phyloP scores from a whole-genome alignment of 2,329 filamentous ascomycete species.

The Microdochium bolleyi region DNA sequence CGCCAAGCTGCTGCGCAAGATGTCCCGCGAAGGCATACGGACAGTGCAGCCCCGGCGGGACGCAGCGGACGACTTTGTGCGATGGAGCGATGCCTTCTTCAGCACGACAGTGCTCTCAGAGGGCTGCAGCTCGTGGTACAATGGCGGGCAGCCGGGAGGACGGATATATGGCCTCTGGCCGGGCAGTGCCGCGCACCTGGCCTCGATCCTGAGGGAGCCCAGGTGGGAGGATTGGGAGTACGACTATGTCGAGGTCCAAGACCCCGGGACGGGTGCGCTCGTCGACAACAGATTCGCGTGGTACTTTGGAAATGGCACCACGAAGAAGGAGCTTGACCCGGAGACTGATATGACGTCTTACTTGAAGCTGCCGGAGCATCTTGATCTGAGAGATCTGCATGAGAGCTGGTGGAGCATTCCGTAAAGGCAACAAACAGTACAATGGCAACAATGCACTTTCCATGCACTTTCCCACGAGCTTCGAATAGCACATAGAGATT shows the following conservation, averaged over 20 bases:
- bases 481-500: too few species aligned
- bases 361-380: slow-evolving; percentile 43
- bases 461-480: too few species aligned
- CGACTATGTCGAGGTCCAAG: slow-evolving; percentile 27
- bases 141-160: slow-evolving; percentile 53
- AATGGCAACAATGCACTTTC: too few species aligned
- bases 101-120: slow-evolving; percentile 46
- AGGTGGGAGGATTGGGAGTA: slow-evolving; percentile 50
- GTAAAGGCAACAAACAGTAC: too few species aligned
- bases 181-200: slow-evolving; percentile 55
- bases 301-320: slow-evolving; percentile 63
- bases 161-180: slow-evolving; percentile 65
- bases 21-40: slow-evolving; percentile 57
- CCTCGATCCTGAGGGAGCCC: slow-evolving; percentile 45
- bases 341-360: slow-evolving; percentile 57
- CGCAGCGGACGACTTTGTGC: slow-evolving; percentile 57
- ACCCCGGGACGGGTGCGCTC: slow-evolving; percentile 8
- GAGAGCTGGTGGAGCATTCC: slow-evolving; percentile 55
- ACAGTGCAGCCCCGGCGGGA: slow-evolving; percentile 46
- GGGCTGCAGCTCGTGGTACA: slow-evolving; percentile 66
- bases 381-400: slow-evolving; percentile 55
- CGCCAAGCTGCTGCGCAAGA: slow-evolving; percentile 60
- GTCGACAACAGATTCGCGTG: slow-evolving; percentile 45
- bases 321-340: slow-evolving; percentile 45
- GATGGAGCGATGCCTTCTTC: slow-evolving; percentile 51